Evolutionary conservation across 2,329 filamentous ascomycete genomes (phyloP), one percentile per base, ranked within the genome.

Genomic region (Fusarium algeriense): DNA sequence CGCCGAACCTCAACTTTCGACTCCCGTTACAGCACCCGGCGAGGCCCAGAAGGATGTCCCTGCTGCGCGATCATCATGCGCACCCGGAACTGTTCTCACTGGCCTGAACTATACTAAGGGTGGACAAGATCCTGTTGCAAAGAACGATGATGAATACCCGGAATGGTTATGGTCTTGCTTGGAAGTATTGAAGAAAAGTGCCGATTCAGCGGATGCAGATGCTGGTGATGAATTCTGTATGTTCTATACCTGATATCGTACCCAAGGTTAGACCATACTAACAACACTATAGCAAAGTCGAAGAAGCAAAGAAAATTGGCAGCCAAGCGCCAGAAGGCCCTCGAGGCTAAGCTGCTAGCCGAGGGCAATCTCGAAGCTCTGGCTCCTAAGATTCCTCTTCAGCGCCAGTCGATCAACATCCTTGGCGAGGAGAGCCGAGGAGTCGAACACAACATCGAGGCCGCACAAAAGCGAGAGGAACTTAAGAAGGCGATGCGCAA

Each of bases 31-130:
- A 58, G 75, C 77, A 38, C 69, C 75, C 15, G 79, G 80, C 57
- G 78, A 82, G 35, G 65, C 74, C 23, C 67, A 74, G n/a, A 76
- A 77, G 71, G 74, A 71, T 43, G 72, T 80, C 30, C 62, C 79
- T 57, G 75, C 77, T 44, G 38, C 76, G 69, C 72, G 79, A 64
- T 89, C 87, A 11, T 86, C 85, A 32, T 91, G 92, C 74, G 83
- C 86, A 5, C 89, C 90, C 8, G 93, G 93, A 37, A 93, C 91
- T 17, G 82, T 90, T 17, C 84, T 97, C 44, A 89, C 85, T 60
- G 93, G 93, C 2, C 83, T 97, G 60, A 95, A 94, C 81, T 95
- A 92, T 81, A 81, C 91, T 77, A 96, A 96, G 84, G 89, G 88
- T 73, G 87, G 88, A 77, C 83, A 86, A 38, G 93, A 95, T 78